A percentile compares a stretch with the other conserved stretches of the same genome.
Conservation (phyloP, 2,329 filamentous ascomycete genomes). For the Coniochaeta sp. region DNA sequence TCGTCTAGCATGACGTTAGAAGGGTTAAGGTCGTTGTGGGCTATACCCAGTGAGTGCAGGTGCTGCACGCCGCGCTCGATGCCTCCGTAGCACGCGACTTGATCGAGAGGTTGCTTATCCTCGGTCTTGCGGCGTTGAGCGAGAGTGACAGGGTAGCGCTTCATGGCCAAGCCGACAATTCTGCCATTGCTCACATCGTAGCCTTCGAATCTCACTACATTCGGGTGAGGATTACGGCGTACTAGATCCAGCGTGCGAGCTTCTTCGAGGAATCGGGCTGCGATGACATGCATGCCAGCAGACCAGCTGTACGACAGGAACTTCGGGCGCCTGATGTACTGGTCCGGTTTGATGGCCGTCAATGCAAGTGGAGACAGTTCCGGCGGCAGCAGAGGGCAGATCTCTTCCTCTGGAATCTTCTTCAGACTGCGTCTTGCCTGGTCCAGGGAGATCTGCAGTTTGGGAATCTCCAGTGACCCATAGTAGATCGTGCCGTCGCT, state of each 20-base stretch:
- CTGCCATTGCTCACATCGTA: slow-evolving; percentile 16
- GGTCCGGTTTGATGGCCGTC: neutral
- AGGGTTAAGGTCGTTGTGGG: slow-evolving; percentile 13
- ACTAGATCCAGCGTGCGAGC: slow-evolving; percentile 6
- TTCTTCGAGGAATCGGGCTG: slow-evolving; percentile 4
- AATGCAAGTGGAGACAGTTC: neutral
- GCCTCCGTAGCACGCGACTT: neutral
- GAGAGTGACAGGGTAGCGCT: neutral
- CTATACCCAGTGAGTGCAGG: slow-evolving; percentile 8
- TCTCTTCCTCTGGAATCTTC: neutral
- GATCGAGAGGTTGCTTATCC: neutral
- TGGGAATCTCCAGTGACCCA: neutral
- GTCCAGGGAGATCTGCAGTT: neutral
- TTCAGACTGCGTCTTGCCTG: neutral
- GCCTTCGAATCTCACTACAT: slow-evolving; percentile 17
- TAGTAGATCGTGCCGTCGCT: neutral
- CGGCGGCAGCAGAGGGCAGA: neutral
- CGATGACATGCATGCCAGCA: neutral
- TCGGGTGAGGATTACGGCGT: slow-evolving; percentile 2
- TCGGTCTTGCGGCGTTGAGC: neutral
- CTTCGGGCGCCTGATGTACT: slow-evolving; percentile 1
- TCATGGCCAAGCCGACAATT: slow-evolving; percentile 16
- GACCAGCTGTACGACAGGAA: neutral
- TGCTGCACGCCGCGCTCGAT: slow-evolving; percentile 6
- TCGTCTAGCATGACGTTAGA: slow-evolving; percentile 7